Evolutionary conservation across 805 yeast genomes (phyloP).

Genomic region (Saturnispora serradocipensis): DNA sequence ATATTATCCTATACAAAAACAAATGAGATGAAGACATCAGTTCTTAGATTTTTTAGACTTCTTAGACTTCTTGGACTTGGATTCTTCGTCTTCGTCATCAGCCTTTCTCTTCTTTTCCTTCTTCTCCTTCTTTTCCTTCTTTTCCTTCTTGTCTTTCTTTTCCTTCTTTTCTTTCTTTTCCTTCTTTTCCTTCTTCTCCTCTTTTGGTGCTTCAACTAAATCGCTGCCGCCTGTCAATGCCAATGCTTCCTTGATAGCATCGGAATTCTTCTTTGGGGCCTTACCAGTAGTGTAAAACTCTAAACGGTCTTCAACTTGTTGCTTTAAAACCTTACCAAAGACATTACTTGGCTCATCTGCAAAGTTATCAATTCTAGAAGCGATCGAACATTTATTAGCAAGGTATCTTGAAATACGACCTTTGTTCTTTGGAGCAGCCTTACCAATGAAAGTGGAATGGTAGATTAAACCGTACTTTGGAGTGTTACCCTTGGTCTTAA

Average conservation of each 20-base stretch:
- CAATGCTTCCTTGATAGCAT: slow-evolving; percentile 89
- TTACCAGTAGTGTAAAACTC: slow-evolving; percentile 94
- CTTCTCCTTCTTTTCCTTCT: slow-evolving; percentile 39
- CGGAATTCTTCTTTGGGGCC: slow-evolving; percentile 92
- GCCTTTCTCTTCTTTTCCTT: slow-evolving; percentile 11
- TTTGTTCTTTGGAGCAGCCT: slow-evolving; percentile 92
- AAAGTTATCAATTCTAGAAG: slow-evolving; percentile 96
- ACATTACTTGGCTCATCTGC: slow-evolving; percentile 88
- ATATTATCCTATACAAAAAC: slow-evolving; percentile 1
- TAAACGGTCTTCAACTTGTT: slow-evolving; percentile 97
- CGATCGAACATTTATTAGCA: slow-evolving; percentile 98
- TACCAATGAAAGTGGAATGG: slow-evolving; percentile 90
- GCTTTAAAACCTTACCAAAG: slow-evolving; percentile 84
- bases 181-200: slow-evolving; percentile 31
- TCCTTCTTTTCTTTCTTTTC: slow-evolving; percentile 38
- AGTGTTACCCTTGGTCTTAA: slow-evolving; percentile 93
- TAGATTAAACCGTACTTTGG: slow-evolving; percentile 94
- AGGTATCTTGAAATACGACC: slow-evolving; percentile 98
- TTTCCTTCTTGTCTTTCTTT: slow-evolving; percentile 46
- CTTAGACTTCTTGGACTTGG: slow-evolving; percentile 12
- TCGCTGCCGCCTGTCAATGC: slow-evolving; percentile 41
- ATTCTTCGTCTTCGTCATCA: slow-evolving; percentile 8
- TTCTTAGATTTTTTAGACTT: slow-evolving; percentile 23
- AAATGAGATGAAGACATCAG: neutral
- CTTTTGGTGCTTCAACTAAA: slow-evolving; percentile 26